Base-by-base conservation (phyloP, 2,329 filamentous ascomycete genomes). In the Eutypella sp. region DNA sequence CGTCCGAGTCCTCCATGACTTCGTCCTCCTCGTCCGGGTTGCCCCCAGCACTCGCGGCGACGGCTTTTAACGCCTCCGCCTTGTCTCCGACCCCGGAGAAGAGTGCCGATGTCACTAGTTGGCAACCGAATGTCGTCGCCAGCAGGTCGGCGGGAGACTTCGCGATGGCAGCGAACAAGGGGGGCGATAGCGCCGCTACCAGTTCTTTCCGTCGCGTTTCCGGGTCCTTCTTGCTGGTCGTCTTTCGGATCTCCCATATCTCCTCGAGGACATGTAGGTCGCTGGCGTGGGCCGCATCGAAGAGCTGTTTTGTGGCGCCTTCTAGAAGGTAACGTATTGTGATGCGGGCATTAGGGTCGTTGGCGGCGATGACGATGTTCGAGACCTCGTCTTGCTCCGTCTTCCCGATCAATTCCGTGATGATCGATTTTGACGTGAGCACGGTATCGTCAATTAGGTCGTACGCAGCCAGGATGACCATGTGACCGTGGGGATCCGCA, bases 391-490 rank as follows among this genome's bases (percentile, higher is more conserved):
- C 75, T 45, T 83, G 74, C 20, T 78, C 74, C 49, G 82, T 80
- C 59, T 88, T 87, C 51, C 84, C 87, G 16, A 96, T 70, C 11
- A 99, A 74, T 66, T 97, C 92, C 0, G 88, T 77, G 67, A 96
- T 89, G 53, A 99, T 87, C 25, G 87, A 77, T 70, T 95, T 97
- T 42, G 83, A 77, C 3, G 83, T 88, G 60, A 96, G 75, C 53
- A 95, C 91, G 9, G 93, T 99, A 64, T 99, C 93, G 57, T 99
- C 93, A 41, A 96, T 83, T 41, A 96, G 84, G 58, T 97, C 93
- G 63, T 91, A 90, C 1, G 89, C 89, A 2, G 90, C 78, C 45
- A 97, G 76, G 27, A 99, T 80, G 44, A 97, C 79, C 51, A 85
- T 75, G 61, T 96, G 89, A 2, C 83, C 93, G 58, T 91, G 69